phyloP scores from a whole-genome alignment of 345 rosid genomes.

The Sisymbrium irio region DNA sequence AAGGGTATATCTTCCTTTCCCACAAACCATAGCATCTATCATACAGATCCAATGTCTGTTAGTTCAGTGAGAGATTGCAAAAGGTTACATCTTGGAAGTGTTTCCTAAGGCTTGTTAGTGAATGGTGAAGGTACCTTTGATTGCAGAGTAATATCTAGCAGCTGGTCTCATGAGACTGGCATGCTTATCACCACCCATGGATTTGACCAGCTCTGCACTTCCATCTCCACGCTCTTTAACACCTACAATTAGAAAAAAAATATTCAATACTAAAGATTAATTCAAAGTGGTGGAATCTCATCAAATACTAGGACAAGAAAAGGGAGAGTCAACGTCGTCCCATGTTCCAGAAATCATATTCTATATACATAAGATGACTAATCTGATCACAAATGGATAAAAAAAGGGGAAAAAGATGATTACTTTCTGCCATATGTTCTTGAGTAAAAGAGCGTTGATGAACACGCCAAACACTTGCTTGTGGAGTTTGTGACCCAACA shows the following conservation, averaged over 20 bases:
- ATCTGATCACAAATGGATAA: neutral
- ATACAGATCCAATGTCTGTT: slow-evolving; percentile 25
- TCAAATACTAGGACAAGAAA: neutral
- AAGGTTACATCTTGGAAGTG: neutral
- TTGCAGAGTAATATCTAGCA: slow-evolving; percentile 50
- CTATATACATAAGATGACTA: neutral
- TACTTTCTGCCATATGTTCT: slow-evolving; percentile 33
- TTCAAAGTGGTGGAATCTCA: neutral
- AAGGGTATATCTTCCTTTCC: slow-evolving; percentile 75
- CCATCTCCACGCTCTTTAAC: slow-evolving; percentile 27
- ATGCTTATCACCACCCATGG: slow-evolving; percentile 61
- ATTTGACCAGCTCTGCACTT: slow-evolving; percentile 49
- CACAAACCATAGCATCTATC: slow-evolving; percentile 45
- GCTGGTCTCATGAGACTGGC: slow-evolving; percentile 73
- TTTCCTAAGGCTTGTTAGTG: neutral
- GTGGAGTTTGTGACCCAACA: neutral
- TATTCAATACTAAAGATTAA: neutral
- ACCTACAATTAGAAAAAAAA: neutral
- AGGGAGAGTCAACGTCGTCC: neutral
- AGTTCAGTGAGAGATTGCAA: neutral
- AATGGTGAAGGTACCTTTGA: slow-evolving; percentile 51
- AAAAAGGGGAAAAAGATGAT: slow-evolving; percentile 9
- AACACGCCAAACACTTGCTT: neutral
- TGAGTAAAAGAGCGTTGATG: neutral
- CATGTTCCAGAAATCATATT: neutral